phyloP scores from a whole-genome alignment of 2,329 filamentous ascomycete species.

The Hypoxylon sp. region DNA sequence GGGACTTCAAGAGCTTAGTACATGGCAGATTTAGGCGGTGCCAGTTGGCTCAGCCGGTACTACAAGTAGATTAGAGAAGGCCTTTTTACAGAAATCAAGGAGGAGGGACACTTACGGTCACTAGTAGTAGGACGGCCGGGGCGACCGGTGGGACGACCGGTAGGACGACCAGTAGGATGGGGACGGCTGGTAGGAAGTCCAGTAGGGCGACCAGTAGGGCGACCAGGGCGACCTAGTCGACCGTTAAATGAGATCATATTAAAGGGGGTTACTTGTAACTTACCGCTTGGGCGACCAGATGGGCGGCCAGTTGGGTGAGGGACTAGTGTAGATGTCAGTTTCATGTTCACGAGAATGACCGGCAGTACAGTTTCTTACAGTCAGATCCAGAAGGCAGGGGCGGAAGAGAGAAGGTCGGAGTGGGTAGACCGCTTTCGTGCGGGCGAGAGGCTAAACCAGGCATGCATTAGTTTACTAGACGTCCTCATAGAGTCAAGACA shows the following conservation, averaged over 20 bases:
- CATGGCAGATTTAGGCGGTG: slow-evolving; percentile 8
- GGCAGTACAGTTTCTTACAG: slow-evolving; percentile 16
- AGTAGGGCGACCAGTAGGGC: slow-evolving; percentile 7
- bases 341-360: neutral
- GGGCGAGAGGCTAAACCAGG: slow-evolving; percentile 1
- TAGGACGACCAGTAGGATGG: slow-evolving; percentile 19
- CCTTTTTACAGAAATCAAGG: neutral
- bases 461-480: neutral
- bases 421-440: slow-evolving; percentile 9
- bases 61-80: slow-evolving; percentile 10
- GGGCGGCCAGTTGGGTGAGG: slow-evolving; percentile 27
- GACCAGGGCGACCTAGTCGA: slow-evolving; percentile 6
- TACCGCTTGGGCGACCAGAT: slow-evolving; percentile 3
- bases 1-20: slow-evolving; percentile 1
- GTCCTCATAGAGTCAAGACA: neutral
- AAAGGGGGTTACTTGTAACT: neutral
- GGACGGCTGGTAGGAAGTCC: slow-evolving; percentile 20
- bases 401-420: slow-evolving; percentile 19
- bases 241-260: neutral
- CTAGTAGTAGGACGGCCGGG: slow-evolving; percentile 28
- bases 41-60: slow-evolving; percentile 8
- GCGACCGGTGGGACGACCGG: slow-evolving; percentile 23
- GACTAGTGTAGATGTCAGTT: slow-evolving; percentile 24
- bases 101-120: slow-evolving; percentile 16
- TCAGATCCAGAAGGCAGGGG: slow-evolving; percentile 28